A percentile compares a stretch with the other conserved stretches of the same genome.
Evolutionary conservation across 768 basidiomycete species (phyloP).

Genomic region (Trametes elegans): DNA sequence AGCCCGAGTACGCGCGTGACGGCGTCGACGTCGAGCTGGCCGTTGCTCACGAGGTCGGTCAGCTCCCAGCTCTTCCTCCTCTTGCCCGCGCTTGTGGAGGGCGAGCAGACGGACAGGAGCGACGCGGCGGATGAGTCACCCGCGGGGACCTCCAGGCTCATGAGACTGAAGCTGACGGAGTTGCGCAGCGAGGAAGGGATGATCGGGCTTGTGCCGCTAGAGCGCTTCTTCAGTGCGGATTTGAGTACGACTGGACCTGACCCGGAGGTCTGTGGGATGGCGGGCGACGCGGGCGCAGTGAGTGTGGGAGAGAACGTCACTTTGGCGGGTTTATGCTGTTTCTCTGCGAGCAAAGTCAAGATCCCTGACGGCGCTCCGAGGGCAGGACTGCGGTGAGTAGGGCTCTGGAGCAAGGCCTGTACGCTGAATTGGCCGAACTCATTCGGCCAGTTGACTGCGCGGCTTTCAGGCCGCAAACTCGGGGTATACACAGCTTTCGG

Average conservation of each 20-base stretch:
- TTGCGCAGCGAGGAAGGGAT: slow-evolving; percentile 18
- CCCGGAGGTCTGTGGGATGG: background rate
- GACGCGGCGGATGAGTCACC: background rate
- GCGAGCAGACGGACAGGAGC: background rate
- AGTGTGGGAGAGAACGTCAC: slow-evolving; percentile 8
- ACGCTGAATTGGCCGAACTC: background rate
- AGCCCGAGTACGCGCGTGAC: slow-evolving; percentile 27
- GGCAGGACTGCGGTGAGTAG: slow-evolving; percentile 6
- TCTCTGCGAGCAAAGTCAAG: background rate
- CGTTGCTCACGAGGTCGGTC: slow-evolving; percentile 22
- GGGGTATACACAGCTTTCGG: slow-evolving; percentile 12
- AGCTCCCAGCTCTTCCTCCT: slow-evolving; percentile 22
- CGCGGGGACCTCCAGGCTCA: background rate
- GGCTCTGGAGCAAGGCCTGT: background rate
- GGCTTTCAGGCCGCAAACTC: slow-evolving; percentile 7
- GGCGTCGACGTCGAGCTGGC: slow-evolving; percentile 29
- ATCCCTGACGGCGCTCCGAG: background rate
- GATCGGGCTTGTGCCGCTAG: slow-evolving; percentile 2
- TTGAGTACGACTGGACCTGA: background rate
- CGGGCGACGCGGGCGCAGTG: background rate
- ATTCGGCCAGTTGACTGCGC: slow-evolving; percentile 11
- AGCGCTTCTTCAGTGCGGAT: background rate
- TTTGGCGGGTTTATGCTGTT: slow-evolving; percentile 3
- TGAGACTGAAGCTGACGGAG: slow-evolving; percentile 10
- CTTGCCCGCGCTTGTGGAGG: background rate